Evolutionary conservation across 2,329 filamentous ascomycete genomes (phyloP).

Genomic region (Aspergillus sojae): DNA sequence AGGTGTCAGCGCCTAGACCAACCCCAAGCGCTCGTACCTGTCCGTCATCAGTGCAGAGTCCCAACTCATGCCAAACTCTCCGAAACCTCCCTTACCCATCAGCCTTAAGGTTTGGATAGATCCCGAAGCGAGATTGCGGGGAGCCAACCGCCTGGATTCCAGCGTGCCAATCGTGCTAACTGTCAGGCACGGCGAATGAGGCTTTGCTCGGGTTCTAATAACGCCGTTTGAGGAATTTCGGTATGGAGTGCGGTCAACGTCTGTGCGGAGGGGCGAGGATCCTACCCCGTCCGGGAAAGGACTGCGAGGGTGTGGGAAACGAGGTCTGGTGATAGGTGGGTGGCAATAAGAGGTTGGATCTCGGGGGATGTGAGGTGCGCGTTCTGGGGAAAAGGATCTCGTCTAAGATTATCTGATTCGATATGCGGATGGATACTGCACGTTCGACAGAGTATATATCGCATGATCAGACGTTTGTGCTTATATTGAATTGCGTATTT

Average conservation of each 20-base stretch:
- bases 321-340: neutral
- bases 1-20: neutral
- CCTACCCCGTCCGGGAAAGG: neutral
- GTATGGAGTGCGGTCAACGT: neutral
- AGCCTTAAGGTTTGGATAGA: neutral
- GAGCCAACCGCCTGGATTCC: constrained; percentile 4
- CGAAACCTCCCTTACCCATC: neutral
- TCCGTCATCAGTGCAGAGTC: neutral
- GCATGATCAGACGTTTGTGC: neutral
- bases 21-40: neutral
- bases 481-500: neutral
- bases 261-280: neutral
- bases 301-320: neutral
- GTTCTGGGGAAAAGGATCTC: neutral
- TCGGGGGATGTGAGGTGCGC: neutral
- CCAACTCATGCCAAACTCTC: neutral
- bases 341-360: neutral
- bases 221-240: neutral
- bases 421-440: neutral
- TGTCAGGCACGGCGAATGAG: neutral
- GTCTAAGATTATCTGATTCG: neutral
- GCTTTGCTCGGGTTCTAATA: neutral
- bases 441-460: neutral
- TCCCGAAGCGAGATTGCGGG: constrained; percentile 5
- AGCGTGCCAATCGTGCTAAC: neutral